These are phyloP conservation scores for Stereocaulon alpinum DNA, from an alignment of 495 filamentous ascomycete species.

Conservation along the genomic window DNA sequence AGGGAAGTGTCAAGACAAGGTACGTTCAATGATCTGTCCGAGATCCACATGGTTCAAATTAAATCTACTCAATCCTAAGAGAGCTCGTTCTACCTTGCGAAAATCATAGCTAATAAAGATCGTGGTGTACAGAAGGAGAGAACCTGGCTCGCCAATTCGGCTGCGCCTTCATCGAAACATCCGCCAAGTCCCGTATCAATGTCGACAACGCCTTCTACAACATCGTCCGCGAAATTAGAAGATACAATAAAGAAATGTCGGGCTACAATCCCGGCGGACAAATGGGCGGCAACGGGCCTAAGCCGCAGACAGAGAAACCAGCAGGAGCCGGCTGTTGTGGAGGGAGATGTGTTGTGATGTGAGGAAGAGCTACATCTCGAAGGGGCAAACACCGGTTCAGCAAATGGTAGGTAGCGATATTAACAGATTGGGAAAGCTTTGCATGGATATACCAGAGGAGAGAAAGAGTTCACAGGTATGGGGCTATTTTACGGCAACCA, in stretches of 20 bases:
- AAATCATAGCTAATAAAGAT: background rate
- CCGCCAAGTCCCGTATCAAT: constrained; percentile 94
- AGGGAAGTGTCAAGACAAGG: constrained; percentile 84
- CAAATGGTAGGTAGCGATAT: background rate
- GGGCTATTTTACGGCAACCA: background rate
- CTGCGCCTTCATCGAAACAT: constrained; percentile 98
- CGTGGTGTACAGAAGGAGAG: constrained; percentile 64
- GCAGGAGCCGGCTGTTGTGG: constrained; percentile 64
- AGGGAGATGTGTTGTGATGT: constrained; percentile 81
- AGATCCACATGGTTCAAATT: background rate
- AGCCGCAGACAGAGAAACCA: constrained; percentile 56
- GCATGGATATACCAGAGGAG: constrained; percentile 16
- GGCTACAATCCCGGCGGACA: constrained; percentile 62
- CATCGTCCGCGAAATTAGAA: constrained; percentile 90
- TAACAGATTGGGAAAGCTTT: constrained; percentile 3
- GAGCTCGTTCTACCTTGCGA: background rate
- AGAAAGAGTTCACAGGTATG: background rate
- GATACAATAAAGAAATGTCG: constrained; percentile 96
- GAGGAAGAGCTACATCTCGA: constrained; percentile 26
- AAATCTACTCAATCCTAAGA: background rate
- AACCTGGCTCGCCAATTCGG: constrained; percentile 74
- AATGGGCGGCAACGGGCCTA: constrained; percentile 49
- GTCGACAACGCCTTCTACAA: constrained; percentile 98
- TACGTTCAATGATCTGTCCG: constrained; percentile 35
- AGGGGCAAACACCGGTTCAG: background rate